phyloP scores from a whole-genome alignment of 1,284 basidiomycete species.

The Austropuccinia psidii region DNA sequence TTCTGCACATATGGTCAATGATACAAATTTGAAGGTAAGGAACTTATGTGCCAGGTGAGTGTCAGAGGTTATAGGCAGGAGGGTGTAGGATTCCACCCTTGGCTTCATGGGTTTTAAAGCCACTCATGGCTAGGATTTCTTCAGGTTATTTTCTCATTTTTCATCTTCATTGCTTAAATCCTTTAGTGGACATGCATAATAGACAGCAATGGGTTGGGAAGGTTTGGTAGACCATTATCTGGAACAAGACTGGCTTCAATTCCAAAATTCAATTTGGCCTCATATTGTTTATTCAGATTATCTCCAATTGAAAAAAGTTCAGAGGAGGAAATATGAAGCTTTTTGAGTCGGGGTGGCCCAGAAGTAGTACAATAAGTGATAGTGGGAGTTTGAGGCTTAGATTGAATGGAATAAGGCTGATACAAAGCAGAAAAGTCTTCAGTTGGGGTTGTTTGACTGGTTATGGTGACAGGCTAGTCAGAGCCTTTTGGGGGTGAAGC shows the following conservation, averaged over 20 bases:
- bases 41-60: conserved; percentile 1
- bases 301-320: neutral
- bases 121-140: conserved; percentile 35
- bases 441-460: conserved; percentile 28
- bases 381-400: neutral
- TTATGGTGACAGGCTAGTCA: conserved; percentile 32
- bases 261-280: conserved; percentile 25
- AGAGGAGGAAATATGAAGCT: neutral
- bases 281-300: conserved; percentile 14
- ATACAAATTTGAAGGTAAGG: neutral
- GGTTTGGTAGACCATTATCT: neutral
- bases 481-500: conserved; percentile 33
- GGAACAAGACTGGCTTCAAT: conserved; percentile 32
- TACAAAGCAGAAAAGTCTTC: conserved; percentile 14
- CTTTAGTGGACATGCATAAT: neutral
- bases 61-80: neutral
- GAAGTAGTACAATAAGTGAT: neutral
- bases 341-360: neutral
- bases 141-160: conserved; percentile 36
- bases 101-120: conserved; percentile 13
- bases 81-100: conserved; percentile 12
- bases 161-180: conserved; percentile 28
- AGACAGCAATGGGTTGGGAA: neutral
- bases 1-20: neutral
- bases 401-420: too few relatives aligned